These are phyloP conservation scores for Argentina anserina DNA, from an alignment of 306 rosid species.

Conservation along the genomic window DNA sequence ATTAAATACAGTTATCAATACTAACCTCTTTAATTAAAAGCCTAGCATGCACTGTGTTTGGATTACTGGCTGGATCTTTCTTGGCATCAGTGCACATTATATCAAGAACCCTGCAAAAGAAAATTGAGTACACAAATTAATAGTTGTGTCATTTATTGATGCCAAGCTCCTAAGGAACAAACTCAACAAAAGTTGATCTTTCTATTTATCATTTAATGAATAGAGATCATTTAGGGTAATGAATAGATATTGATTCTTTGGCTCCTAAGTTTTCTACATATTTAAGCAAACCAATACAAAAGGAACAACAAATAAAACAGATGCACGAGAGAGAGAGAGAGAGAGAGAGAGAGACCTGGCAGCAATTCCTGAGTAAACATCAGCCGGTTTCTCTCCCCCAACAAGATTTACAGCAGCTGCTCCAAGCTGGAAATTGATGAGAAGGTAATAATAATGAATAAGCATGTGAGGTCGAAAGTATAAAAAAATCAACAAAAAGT, in stretches of 20 bases:
- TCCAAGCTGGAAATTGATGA: slow-evolving; percentile 59
- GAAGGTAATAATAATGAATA: neutral
- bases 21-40: slow-evolving; percentile 71
- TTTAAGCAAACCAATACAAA: neutral
- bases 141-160: neutral
- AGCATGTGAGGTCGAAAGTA: neutral
- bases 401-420: slow-evolving; percentile 96
- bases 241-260: neutral
- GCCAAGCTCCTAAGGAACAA: neutral
- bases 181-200: neutral
- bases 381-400: slow-evolving; percentile 85
- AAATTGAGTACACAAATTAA: slow-evolving; percentile 1
- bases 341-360: slow-evolving; percentile 40
- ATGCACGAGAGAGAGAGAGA: neutral
- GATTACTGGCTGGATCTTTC: slow-evolving; percentile 67
- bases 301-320: no score
- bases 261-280: neutral
- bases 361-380: slow-evolving; percentile 96
- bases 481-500: neutral
- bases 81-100: slow-evolving; percentile 73
- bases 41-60: slow-evolving; percentile 62
- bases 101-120: slow-evolving; percentile 73
- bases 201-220: neutral
- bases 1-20: slow-evolving; percentile 14
- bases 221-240: neutral